Conservation (phyloP, 257 asterid species). For the Scutellaria barbata region DNA sequence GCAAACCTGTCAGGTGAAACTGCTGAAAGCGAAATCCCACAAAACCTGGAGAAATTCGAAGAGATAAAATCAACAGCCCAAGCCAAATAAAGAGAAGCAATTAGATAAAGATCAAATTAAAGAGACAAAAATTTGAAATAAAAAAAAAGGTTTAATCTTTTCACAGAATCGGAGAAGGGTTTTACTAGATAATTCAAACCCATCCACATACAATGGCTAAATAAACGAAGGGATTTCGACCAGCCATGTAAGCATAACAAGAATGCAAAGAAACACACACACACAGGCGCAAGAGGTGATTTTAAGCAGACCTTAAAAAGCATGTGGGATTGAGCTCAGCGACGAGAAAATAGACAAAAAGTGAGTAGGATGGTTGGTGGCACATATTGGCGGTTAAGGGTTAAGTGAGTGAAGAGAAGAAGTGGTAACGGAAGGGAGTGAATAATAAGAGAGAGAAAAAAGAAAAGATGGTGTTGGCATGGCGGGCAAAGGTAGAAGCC, state of each 20-base stretch:
- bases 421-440: neutral
- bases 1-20: neutral
- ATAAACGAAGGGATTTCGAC: conserved; percentile 9
- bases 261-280: neutral
- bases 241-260: neutral
- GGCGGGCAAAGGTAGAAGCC: conserved; percentile 12
- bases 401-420: neutral
- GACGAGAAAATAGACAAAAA: neutral
- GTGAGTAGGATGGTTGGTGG: neutral
- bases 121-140: neutral
- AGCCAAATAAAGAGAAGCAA: neutral
- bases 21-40: neutral
- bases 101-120: neutral
- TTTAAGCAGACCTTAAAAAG: neutral
- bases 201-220: conserved; percentile 22
- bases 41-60: neutral
- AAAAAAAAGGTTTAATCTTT: neutral
- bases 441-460: neutral
- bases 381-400: neutral
- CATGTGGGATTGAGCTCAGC: neutral
- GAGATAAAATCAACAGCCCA: conserved; percentile 19
- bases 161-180: conserved; percentile 16
- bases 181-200: conserved; percentile 2
- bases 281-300: neutral
- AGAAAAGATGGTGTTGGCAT: conserved; percentile 9